Evolutionary conservation across 148 eudicot species (phyloP).

Genomic region (Rhododendron ferrugineum): DNA sequence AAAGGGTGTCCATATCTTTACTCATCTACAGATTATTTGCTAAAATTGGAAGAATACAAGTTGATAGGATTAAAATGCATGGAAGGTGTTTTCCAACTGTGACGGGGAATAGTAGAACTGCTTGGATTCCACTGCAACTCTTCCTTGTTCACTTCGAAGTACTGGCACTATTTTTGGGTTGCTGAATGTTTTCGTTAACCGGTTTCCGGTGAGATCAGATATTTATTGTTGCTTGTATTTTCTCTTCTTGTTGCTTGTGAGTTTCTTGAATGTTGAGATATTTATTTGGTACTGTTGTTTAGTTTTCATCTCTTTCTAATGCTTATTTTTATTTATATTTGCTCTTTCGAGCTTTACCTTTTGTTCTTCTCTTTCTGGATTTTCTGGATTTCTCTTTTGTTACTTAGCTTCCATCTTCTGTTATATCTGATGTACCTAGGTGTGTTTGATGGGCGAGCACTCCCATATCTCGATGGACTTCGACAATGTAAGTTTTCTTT

Average conservation of each 20-base stretch:
- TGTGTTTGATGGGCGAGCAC: conserved; percentile 77
- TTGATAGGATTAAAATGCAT: not conserved
- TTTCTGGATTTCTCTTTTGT: not conserved
- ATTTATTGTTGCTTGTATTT: not conserved
- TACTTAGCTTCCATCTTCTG: not conserved
- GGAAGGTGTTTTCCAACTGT: not conserved
- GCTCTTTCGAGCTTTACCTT: not conserved
- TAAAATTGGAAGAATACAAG: not conserved
- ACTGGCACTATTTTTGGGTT: not conserved
- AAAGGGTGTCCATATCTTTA: not conserved
- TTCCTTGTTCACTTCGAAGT: not conserved
- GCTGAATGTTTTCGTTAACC: not conserved
- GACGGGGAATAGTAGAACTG: not conserved
- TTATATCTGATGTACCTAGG: conserved; percentile 29
- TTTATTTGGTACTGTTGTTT: not conserved
- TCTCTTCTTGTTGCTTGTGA: not conserved
- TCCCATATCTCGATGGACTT: conserved; percentile 81
- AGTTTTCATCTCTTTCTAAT: not conserved
- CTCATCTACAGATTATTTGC: not conserved
- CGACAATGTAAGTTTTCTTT: conserved; percentile 52
- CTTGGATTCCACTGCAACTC: not conserved
- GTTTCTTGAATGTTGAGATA: not conserved
- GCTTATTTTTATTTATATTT: not conserved
- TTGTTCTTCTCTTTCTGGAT: not conserved
- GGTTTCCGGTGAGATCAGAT: not conserved